A percentile compares a stretch with the other conserved stretches of the same genome.
Evolutionary conservation across 2,329 filamentous ascomycete species (phyloP).

Genomic region (Arthrobotrys sphaeroides): DNA sequence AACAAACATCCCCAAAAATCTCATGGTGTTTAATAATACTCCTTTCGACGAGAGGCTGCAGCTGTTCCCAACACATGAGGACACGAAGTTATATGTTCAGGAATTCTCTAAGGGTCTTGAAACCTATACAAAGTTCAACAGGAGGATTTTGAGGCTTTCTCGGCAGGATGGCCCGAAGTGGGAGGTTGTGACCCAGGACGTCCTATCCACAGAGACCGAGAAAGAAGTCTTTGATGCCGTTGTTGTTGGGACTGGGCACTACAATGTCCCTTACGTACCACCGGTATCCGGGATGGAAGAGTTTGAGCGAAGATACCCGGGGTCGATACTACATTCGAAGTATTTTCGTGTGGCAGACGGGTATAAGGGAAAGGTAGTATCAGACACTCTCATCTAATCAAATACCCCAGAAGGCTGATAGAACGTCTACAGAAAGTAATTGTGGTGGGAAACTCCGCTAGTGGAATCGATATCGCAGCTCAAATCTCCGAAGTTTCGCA

Average conservation of each 20-base stretch:
- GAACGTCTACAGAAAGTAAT: slow-evolving; percentile 70
- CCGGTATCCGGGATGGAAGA: slow-evolving; percentile 68
- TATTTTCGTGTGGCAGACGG: slow-evolving; percentile 74
- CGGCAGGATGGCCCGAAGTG: slow-evolving; percentile 8
- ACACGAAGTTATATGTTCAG: slow-evolving; percentile 76
- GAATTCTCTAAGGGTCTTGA: slow-evolving; percentile 53
- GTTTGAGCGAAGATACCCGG: slow-evolving; percentile 71
- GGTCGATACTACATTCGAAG: slow-evolving; percentile 77
- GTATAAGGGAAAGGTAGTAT: slow-evolving; percentile 68
- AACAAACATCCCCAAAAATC: slow-evolving; percentile 81
- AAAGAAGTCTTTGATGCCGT: slow-evolving; percentile 73
- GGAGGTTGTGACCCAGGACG: slow-evolving; percentile 33
- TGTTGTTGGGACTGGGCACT: slow-evolving; percentile 79
- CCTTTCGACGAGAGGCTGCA: slow-evolving; percentile 72
- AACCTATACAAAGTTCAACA: slow-evolving; percentile 53
- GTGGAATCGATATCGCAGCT: slow-evolving; percentile 80
- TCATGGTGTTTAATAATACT: slow-evolving; percentile 83
- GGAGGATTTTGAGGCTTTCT: slow-evolving; percentile 34
- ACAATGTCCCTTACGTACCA: slow-evolving; percentile 74
- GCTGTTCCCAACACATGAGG: slow-evolving; percentile 77
- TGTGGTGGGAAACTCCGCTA: slow-evolving; percentile 84
- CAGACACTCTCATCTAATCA: not conserved
- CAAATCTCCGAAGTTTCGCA: slow-evolving; percentile 74
- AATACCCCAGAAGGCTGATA: not conserved
- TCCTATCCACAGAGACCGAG: slow-evolving; percentile 13